Evolutionary conservation across 75 land plant genomes (phyloP).

Genomic region (Adiantum capillusveneris): DNA sequence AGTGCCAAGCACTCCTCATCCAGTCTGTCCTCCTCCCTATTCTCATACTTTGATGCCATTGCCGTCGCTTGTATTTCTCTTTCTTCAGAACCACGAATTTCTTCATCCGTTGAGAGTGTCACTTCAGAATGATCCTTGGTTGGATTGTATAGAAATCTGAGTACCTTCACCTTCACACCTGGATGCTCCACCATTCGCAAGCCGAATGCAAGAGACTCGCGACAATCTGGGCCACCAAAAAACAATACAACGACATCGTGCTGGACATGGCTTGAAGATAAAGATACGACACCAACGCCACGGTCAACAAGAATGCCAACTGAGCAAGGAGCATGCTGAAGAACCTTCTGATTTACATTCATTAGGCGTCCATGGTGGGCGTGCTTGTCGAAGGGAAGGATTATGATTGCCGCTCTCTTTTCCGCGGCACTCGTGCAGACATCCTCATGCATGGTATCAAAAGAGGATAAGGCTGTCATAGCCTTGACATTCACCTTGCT

Average conservation of each 20-base stretch:
- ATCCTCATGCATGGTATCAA: conserved; percentile 48
- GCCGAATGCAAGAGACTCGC: conserved; percentile 43
- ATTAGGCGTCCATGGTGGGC: not conserved
- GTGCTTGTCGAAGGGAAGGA: conserved; percentile 20
- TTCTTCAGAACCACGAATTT: no score
- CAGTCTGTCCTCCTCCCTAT: no score
- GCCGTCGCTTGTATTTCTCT: no score
- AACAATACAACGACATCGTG: conserved; percentile 35
- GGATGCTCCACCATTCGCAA: conserved; percentile 25
- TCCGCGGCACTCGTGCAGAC: conserved; percentile 53
- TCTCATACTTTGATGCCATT: no score
- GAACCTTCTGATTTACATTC: not conserved
- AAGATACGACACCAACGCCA: not conserved
- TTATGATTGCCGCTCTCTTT: conserved; percentile 32
- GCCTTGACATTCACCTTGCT: conserved; percentile 35
- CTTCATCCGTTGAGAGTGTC: no score
- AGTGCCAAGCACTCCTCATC: no score
- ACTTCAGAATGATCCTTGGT: no score
- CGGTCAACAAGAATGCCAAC: conserved; percentile 3
- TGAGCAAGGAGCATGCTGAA: not conserved
- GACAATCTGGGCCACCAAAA: conserved; percentile 55
- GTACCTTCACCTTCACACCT: conserved; percentile 23
- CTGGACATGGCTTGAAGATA: not conserved
- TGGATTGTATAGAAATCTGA: no score
- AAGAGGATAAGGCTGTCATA: conserved; percentile 33